These are phyloP conservation scores for Eucalyptus sideroxylon DNA, from an alignment of 345 rosid species.

Conservation along the genomic window DNA sequence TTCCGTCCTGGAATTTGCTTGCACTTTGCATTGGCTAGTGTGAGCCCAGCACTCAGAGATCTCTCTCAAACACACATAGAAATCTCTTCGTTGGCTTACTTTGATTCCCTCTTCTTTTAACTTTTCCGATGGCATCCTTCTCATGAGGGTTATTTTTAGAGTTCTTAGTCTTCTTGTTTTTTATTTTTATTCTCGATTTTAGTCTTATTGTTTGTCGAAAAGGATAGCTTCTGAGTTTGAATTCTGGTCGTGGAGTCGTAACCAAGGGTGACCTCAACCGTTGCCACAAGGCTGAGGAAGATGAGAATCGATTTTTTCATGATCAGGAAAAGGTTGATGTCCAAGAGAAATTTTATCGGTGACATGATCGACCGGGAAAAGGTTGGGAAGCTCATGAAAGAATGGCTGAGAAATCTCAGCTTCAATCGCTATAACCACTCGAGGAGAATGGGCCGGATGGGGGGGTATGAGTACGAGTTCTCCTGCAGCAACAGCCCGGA, in stretches of 20 bases:
- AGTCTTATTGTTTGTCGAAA: neutral
- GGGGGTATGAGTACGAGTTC: neutral
- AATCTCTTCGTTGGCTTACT: neutral
- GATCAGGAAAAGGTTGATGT: neutral
- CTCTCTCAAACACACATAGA: neutral
- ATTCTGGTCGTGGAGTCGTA: neutral
- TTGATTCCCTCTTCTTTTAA: neutral
- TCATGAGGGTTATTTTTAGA: neutral
- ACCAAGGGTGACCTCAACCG: neutral
- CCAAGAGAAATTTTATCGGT: neutral
- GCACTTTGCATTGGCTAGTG: neutral
- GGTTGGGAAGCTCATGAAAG: neutral
- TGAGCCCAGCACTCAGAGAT: neutral
- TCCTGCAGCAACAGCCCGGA: conserved; percentile 2
- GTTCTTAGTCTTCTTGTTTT: neutral
- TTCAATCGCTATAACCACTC: neutral
- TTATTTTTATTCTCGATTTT: no score
- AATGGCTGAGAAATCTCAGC: neutral
- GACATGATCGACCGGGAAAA: neutral
- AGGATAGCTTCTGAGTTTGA: neutral
- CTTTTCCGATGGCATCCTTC: neutral
- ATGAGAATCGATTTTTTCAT: neutral
- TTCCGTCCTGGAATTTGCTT: neutral
- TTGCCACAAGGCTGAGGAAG: neutral
- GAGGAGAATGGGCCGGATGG: neutral